Evolutionary conservation across 228 moss, liverwort and hornwort genomes (phyloP).

Genomic region (Sphagnum magellanicum): DNA sequence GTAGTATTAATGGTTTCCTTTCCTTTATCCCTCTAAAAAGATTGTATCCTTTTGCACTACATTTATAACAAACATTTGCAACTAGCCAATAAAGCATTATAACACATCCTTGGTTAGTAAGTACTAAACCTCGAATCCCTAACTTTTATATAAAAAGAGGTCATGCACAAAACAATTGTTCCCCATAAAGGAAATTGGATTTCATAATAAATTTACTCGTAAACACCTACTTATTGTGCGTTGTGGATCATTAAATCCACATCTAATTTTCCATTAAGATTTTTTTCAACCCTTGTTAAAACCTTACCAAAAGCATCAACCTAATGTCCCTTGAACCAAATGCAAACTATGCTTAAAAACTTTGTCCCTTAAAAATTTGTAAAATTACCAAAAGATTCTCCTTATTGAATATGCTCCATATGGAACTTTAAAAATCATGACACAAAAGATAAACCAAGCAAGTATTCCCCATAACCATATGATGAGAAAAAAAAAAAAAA

Average conservation of each 20-base stretch:
- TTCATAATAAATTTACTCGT: neutral
- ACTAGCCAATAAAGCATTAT: too few relatives aligned
- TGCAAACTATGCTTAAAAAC: conserved; percentile 24
- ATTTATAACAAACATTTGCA: conserved; percentile 38
- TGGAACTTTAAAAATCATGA: too few relatives aligned
- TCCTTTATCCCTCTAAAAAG: conserved; percentile 48
- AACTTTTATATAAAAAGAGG: neutral
- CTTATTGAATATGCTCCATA: too few relatives aligned
- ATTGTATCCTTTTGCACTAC: conserved; percentile 35
- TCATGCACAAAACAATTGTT: neutral
- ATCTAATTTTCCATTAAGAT: conserved; percentile 18
- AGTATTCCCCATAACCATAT: neutral
- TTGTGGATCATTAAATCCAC: conserved; percentile 26
- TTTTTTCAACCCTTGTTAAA: conserved; percentile 34
- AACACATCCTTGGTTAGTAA: too few relatives aligned
- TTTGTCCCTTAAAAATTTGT: neutral
- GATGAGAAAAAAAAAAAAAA: neutral
- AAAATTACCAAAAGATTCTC: too few relatives aligned
- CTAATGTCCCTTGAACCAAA: conserved; percentile 52
- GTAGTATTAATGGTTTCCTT: conserved; percentile 40
- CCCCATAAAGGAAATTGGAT: neutral
- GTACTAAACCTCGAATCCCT: too few relatives aligned
- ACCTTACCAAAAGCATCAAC: conserved; percentile 41
- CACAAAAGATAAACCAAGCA: too few relatives aligned
- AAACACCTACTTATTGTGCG: conserved; percentile 26